phyloP scores from a whole-genome alignment of 345 rosid species.

The Aurinia saxatilis region DNA sequence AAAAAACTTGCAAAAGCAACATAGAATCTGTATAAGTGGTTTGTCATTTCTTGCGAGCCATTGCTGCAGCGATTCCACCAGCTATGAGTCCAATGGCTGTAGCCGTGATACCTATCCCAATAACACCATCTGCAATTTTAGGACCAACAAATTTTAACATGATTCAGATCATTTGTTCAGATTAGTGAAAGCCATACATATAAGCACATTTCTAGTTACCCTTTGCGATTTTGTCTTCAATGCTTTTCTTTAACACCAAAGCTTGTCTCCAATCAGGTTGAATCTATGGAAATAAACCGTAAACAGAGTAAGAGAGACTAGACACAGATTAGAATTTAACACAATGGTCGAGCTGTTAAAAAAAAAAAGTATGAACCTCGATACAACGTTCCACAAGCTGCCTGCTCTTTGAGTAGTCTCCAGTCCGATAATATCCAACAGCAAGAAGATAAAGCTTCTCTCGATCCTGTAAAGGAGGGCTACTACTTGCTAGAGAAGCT shows the following conservation, averaged over 20 bases:
- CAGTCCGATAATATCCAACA: slow-evolving; percentile 68
- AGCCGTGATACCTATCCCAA: slow-evolving; percentile 84
- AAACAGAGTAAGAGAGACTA: not conserved
- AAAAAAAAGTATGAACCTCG: slow-evolving; percentile 37
- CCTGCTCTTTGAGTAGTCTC: slow-evolving; percentile 61
- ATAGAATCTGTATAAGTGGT: not conserved
- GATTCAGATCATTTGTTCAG: not conserved
- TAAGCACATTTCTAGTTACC: slow-evolving; percentile 29
- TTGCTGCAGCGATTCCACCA: slow-evolving; percentile 74
- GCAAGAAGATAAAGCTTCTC: slow-evolving; percentile 83
- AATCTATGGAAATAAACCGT: slow-evolving; percentile 34
- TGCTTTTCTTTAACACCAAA: slow-evolving; percentile 49
- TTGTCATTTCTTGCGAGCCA: slow-evolving; percentile 62
- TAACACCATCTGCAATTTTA: slow-evolving; percentile 62
- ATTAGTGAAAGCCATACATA: not conserved
- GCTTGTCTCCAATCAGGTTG: slow-evolving; percentile 90
- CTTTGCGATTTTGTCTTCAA: slow-evolving; percentile 60
- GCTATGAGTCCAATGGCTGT: slow-evolving; percentile 76
- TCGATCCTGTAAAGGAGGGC: slow-evolving; percentile 41
- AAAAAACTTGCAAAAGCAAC: slow-evolving; percentile 9
- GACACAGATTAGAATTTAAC: not conserved
- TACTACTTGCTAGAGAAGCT: slow-evolving; percentile 52
- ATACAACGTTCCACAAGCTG: slow-evolving; percentile 59
- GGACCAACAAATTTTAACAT: not conserved
- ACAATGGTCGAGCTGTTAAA: not conserved